A percentile compares a stretch with the other conserved stretches of the same genome.
These are phyloP conservation scores for Beta corolliflora DNA, from an alignment of 179 eudicot species.

Conservation along the genomic window DNA sequence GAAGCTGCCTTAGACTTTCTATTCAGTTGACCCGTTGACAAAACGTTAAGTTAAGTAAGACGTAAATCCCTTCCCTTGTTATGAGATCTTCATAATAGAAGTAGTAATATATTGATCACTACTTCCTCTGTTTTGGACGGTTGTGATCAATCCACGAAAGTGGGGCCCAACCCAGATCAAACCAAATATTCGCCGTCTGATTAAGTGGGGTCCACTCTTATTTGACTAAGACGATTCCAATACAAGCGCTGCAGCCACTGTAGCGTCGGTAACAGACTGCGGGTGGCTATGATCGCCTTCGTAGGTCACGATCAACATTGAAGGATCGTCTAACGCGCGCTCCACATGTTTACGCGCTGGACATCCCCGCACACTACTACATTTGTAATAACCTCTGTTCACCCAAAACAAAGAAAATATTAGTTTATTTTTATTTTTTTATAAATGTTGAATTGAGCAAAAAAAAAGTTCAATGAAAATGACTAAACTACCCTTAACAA, in stretches of 20 bases:
- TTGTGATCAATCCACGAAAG: constrained; percentile 5
- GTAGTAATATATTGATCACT: neutral
- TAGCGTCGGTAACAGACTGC: constrained; percentile 40
- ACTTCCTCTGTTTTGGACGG: constrained; percentile 20
- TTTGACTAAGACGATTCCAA: constrained; percentile 61
- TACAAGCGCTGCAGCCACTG: constrained; percentile 49
- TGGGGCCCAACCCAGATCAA: neutral
- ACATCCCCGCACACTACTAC: constrained; percentile 78
- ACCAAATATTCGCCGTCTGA: neutral
- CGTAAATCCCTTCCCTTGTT: neutral
- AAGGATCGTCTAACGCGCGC: constrained; percentile 65
- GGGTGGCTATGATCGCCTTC: constrained; percentile 77
- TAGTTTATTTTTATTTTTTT: too few species aligned
- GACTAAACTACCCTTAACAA: too few species aligned
- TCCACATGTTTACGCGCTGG: constrained; percentile 85
- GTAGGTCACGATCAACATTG: constrained; percentile 69
- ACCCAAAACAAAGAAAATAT: too few species aligned
- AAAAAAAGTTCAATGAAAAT: too few species aligned
- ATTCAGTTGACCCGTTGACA: constrained; percentile 34
- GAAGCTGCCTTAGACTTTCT: constrained; percentile 32
- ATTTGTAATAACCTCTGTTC: constrained; percentile 76
- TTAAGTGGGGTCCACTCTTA: neutral
- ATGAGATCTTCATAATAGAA: constrained; percentile 4
- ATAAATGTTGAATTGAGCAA: too few species aligned
- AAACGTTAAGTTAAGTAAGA: neutral